These are phyloP conservation scores for Selenicereus undatus DNA, from an alignment of 148 eudicot species.

Conservation along the genomic window DNA sequence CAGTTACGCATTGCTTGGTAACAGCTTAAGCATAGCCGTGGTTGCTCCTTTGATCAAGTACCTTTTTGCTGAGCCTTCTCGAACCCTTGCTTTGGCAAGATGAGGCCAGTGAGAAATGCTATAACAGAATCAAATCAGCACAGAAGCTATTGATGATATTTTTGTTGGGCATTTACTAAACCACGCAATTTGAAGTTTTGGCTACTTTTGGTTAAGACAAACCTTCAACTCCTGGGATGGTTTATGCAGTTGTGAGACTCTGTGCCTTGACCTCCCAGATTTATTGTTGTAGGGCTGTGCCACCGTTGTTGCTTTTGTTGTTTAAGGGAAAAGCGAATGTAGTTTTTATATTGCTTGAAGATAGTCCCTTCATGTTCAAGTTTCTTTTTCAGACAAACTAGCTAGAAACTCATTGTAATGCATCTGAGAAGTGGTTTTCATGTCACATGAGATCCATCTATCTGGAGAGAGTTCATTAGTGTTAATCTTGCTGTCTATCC, in stretches of 20 bases:
- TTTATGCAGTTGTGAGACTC: neutral
- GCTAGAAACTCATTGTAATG: neutral
- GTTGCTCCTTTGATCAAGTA: constrained; percentile 73
- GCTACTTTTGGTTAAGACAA: neutral
- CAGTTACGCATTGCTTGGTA: constrained; percentile 93
- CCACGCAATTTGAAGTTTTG: neutral
- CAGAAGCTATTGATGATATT: neutral
- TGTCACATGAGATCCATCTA: neutral
- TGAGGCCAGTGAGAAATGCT: constrained; percentile 1
- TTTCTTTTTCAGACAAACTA: neutral
- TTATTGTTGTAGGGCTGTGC: neutral
- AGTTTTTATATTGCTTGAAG: neutral
- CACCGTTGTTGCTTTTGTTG: neutral
- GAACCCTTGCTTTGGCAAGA: constrained; percentile 8
- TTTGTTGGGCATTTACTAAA: neutral
- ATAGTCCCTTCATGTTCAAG: neutral
- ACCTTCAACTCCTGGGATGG: neutral
- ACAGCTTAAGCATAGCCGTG: constrained; percentile 89
- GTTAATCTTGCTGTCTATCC: too few relatives aligned
- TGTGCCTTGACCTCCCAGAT: neutral
- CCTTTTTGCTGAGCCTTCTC: constrained; percentile 54
- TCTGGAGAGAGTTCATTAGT: neutral
- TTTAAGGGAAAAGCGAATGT: neutral
- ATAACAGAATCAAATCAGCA: neutral
- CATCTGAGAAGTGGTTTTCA: too few relatives aligned